Conservation (phyloP, 352 stramenopile species). For the Phytophthora macrochlamydospora region DNA sequence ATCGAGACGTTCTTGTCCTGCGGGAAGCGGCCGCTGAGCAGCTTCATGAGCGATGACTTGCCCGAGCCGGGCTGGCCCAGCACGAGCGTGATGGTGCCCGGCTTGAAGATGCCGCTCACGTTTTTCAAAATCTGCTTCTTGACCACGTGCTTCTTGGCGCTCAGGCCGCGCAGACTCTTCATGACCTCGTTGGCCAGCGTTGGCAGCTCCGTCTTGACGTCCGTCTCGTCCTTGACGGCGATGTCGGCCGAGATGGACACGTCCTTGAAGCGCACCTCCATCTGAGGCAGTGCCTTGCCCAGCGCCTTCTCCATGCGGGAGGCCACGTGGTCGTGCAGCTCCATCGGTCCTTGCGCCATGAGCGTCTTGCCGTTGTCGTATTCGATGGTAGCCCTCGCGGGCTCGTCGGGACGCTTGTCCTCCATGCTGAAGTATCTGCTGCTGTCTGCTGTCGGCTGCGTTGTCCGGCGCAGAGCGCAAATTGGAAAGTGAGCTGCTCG, state of each 20-base stretch:
- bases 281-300: neutral
- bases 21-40: conserved; percentile 52
- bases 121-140: conserved; percentile 37
- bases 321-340: conserved; percentile 23
- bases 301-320: neutral
- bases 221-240: neutral
- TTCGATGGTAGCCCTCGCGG: conserved; percentile 3
- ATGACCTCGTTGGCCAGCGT: conserved; percentile 23
- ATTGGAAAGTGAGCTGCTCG: neutral
- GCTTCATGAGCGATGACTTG: conserved; percentile 36
- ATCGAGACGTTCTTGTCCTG: conserved; percentile 42
- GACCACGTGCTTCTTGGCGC: conserved; percentile 28
- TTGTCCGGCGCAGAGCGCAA: neutral
- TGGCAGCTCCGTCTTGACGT: conserved; percentile 8
- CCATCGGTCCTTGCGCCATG: conserved; percentile 21
- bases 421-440: neutral
- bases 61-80: conserved; percentile 33
- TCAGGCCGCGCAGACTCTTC: conserved; percentile 33
- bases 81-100: conserved; percentile 40
- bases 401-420: neutral
- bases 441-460: neutral
- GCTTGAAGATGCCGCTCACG: conserved; percentile 35
- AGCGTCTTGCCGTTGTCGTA: conserved; percentile 22
- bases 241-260: conserved; percentile 1
- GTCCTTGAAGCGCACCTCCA: conserved; percentile 1